A percentile compares a stretch with the other conserved stretches of the same genome.
phyloP scores from a whole-genome alignment of 306 rosid genomes.

The Astragalus membranaceus region DNA sequence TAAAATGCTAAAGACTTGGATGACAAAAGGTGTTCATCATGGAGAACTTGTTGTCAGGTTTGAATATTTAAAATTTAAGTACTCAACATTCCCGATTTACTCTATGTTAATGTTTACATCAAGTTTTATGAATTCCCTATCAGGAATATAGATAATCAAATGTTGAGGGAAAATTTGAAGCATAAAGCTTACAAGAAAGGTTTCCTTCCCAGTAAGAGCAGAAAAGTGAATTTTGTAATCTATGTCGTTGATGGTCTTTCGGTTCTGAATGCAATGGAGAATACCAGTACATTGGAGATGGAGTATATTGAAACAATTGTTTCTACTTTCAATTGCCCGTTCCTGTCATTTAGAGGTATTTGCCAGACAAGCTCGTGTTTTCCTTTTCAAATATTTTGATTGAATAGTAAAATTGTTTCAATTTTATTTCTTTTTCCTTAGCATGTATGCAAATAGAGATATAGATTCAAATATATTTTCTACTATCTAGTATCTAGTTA shows the following conservation, averaged over 20 bases:
- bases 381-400: neutral
- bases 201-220: conserved; percentile 30
- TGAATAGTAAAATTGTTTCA: neutral
- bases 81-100: conserved; percentile 5
- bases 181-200: conserved; percentile 36
- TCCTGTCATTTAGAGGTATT: conserved; percentile 69
- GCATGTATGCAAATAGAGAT: neutral
- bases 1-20: conserved; percentile 52
- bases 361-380: neutral
- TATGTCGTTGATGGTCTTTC: conserved; percentile 60
- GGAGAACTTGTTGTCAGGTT: conserved; percentile 75
- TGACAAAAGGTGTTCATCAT: conserved; percentile 67
- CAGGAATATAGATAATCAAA: conserved; percentile 52
- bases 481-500: neutral
- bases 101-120: conserved; percentile 9
- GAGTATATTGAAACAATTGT: conserved; percentile 34
- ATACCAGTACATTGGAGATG: conserved; percentile 24
- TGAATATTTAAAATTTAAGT: conserved; percentile 22
- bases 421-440: neutral
- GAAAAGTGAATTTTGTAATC: conserved; percentile 63
- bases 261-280: conserved; percentile 52
- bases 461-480: too few relatives aligned
- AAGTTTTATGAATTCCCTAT: conserved; percentile 25
- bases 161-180: conserved; percentile 39
- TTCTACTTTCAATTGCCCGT: conserved; percentile 56